These are phyloP conservation scores for Boechera stricta DNA, from an alignment of 345 rosid species.

Conservation along the genomic window DNA sequence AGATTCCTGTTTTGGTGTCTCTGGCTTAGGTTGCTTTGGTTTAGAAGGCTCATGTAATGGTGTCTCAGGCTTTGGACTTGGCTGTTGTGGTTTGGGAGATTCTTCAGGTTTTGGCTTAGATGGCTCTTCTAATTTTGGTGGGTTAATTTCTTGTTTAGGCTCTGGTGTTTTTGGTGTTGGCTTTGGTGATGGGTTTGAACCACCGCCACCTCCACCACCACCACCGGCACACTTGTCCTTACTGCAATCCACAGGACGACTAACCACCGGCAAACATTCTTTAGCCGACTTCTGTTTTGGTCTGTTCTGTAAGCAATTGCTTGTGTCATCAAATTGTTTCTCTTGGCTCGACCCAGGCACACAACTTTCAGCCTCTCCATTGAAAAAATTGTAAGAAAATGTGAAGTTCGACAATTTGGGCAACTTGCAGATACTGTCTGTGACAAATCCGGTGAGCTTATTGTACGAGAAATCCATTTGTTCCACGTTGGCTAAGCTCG, in stretches of 20 bases:
- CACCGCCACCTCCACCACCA: slow-evolving; percentile 33
- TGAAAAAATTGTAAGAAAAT: slow-evolving; percentile 69
- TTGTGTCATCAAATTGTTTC: slow-evolving; percentile 51
- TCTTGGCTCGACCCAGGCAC: slow-evolving; percentile 41
- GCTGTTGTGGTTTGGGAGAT: slow-evolving; percentile 30
- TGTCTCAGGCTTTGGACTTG: slow-evolving; percentile 26
- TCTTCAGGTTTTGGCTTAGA: slow-evolving; percentile 35
- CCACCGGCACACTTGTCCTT: slow-evolving; percentile 50
- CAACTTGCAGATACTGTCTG: slow-evolving; percentile 61
- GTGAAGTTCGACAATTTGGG: slow-evolving; percentile 63
- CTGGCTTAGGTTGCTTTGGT: slow-evolving; percentile 34
- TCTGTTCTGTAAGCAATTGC: slow-evolving; percentile 56
- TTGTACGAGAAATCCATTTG: slow-evolving; percentile 56
- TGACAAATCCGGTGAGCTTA: slow-evolving; percentile 66
- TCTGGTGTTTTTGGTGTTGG: slow-evolving; percentile 43
- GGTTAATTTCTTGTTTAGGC: slow-evolving; percentile 21
- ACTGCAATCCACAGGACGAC: slow-evolving; percentile 60
- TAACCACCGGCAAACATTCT: slow-evolving; percentile 50
- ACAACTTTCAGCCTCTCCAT: slow-evolving; percentile 58
- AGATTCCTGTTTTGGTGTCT: slow-evolving; percentile 15
- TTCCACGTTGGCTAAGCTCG: slow-evolving; percentile 49
- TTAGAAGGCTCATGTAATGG: slow-evolving; percentile 40
- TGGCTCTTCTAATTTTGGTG: slow-evolving; percentile 37
- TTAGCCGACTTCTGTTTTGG: slow-evolving; percentile 53
- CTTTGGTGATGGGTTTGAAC: slow-evolving; percentile 38